phyloP scores from a whole-genome alignment of 176 grass and related monocot genomes.

The Alopecurus myosuroides region DNA sequence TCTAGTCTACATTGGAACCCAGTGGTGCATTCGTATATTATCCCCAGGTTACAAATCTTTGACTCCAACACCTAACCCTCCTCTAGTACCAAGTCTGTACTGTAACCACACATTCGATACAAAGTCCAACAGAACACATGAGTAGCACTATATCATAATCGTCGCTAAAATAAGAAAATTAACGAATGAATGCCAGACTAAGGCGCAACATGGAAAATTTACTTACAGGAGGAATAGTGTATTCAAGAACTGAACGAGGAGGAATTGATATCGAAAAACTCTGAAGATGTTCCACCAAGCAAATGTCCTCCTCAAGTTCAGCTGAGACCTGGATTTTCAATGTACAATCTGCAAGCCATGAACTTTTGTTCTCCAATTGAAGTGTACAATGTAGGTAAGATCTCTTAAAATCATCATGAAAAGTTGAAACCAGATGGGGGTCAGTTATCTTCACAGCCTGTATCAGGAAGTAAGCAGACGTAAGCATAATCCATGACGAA shows the following conservation, averaged over 20 bases:
- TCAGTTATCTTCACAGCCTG: constrained; percentile 87
- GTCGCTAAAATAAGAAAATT: neutral
- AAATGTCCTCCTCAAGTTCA: constrained; percentile 76
- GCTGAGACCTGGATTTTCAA: constrained; percentile 70
- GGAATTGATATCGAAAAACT: constrained; percentile 53
- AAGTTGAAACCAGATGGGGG: constrained; percentile 83
- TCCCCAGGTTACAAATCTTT: too few relatives aligned
- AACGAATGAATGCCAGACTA: neutral
- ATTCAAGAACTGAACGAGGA: constrained; percentile 53
- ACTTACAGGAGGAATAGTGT: constrained; percentile 86
- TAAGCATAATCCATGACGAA: neutral
- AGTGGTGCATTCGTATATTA: neutral
- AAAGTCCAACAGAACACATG: neutral
- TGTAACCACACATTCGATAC: neutral
- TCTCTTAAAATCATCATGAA: constrained; percentile 84
- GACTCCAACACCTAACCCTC: neutral
- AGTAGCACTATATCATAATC: neutral
- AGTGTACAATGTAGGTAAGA: constrained; percentile 84
- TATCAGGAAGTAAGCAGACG: constrained; percentile 6
- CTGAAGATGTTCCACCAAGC: constrained; percentile 81
- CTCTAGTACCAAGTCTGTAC: neutral
- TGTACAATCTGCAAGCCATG: constrained; percentile 64
- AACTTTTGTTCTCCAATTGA: constrained; percentile 91
- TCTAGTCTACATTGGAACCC: neutral
- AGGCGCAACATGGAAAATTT: constrained; percentile 9